Evolutionary conservation across 78 protist species (phyloP), one percentile per base, ranked within the genome.

Genomic region (Acrasis kona): DNA sequence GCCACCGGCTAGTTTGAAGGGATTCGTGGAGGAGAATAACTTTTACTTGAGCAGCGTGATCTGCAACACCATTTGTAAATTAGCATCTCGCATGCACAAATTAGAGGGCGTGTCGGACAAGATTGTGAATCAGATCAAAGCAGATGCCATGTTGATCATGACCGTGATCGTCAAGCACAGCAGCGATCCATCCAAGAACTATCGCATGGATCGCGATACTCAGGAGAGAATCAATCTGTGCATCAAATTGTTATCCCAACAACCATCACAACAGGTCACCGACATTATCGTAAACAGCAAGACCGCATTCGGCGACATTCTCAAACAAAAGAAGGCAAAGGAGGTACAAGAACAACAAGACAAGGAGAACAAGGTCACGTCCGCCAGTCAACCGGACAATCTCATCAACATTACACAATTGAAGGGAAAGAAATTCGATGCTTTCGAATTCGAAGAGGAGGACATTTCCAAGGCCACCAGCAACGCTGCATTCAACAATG

Each of bases 201-300:
- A n/a, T 50, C 19, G 61, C 31, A 82, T 91, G 58, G 91, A 80
- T 71, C 29, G n/a, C 9, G 95, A 91, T 75, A 12, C 85, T 39
- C 28, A 69, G 34, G 97, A 90, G 38, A 67, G 97, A n/a, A 39
- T 93, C 65, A 0, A 57, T n/a, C 31, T 58, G 6, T 86, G 87
- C 83, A 7, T 90, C 10, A 31, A 65, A 30, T 28, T 67, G 19
- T 19, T 50, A n/a, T 6, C 38, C 74, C 74, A 32, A 70, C 41
- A 70, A 70, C 41, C 67, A 70, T 50, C 34, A 50, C 19, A 50
- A n/a, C 19, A n/a, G 34, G 19, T 50, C 61, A 50, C 19, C 19
- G 19, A 50, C 19, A n/a, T 50, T 50, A 50, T 50, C 19, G 19
- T n/a, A 50, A n/a, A n/a, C n/a, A n/a, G n/a, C n/a, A n/a, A n/a